Evolutionary conservation across 2,329 filamentous ascomycete genomes (phyloP).

Genomic region (Paracoccidioides lutzii): DNA sequence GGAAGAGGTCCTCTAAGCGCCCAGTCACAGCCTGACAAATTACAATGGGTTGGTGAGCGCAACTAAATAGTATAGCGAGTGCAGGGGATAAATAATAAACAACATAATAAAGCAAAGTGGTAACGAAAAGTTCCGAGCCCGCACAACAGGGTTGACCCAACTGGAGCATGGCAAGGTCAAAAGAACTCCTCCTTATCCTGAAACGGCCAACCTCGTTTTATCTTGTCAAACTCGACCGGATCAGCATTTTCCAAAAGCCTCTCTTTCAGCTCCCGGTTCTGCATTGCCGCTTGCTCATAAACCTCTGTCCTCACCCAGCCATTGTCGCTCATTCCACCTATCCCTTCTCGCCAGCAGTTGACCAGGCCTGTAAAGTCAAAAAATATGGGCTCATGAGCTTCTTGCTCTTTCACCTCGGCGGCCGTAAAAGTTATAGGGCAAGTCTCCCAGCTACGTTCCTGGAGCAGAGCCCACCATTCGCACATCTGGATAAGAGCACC

Average conservation of each 20-base stretch:
- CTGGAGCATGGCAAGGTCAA: background rate
- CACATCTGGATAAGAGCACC: constrained; percentile 12
- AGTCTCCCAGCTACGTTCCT: background rate
- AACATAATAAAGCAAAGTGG: too few relatives aligned
- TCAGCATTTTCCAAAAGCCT: background rate
- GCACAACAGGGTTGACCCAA: too few relatives aligned
- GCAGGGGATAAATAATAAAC: too few relatives aligned
- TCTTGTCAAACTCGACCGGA: constrained; percentile 6
- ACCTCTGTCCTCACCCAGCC: constrained; percentile 8
- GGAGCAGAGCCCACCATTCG: constrained; percentile 6
- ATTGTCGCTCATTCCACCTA: constrained; percentile 8
- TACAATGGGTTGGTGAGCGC: too few relatives aligned
- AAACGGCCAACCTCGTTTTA: constrained; percentile 8
- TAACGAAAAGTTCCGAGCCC: too few relatives aligned
- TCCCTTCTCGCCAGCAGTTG: constrained; percentile 6
- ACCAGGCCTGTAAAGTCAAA: constrained; percentile 6
- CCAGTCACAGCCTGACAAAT: too few relatives aligned
- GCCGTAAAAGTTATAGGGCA: constrained; percentile 8
- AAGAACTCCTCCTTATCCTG: constrained; percentile 8
- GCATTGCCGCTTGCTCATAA: constrained; percentile 3
- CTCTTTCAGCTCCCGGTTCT: constrained; percentile 6
- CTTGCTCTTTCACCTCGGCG: constrained; percentile 5
- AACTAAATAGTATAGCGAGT: too few relatives aligned
- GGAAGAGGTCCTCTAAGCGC: too few relatives aligned
- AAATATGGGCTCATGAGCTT: constrained; percentile 7